Evolutionary conservation across 1,139 yeast species (phyloP).

Genomic region (Yamadazyma atmosphaerica): DNA sequence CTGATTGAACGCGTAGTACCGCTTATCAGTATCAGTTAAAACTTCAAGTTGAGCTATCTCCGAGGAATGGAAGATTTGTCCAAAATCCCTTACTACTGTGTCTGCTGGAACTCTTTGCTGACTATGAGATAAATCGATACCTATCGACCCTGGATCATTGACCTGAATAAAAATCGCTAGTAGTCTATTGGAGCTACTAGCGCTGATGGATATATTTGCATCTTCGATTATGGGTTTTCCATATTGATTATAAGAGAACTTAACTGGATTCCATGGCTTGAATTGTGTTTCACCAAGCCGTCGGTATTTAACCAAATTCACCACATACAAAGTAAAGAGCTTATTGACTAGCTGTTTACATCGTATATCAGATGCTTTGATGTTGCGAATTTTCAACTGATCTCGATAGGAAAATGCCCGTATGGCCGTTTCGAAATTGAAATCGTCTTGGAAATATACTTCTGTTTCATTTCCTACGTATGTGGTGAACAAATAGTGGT

Average conservation of each 20-base stretch:
- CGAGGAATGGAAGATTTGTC: conserved; percentile 44
- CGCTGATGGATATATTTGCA: conserved; percentile 36
- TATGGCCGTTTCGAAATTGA: conserved; percentile 31
- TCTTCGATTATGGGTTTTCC: conserved; percentile 36
- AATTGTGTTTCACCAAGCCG: conserved; percentile 6
- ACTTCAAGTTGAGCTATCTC: conserved; percentile 38
- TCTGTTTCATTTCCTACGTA: conserved; percentile 15
- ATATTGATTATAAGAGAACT: conserved; percentile 25
- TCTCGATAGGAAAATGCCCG: conserved; percentile 32
- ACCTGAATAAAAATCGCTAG: conserved; percentile 44
- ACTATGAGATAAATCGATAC: conserved; percentile 63
- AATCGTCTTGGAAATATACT: conserved; percentile 30
- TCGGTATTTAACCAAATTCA: conserved; percentile 21
- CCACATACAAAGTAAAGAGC: conserved; percentile 25
- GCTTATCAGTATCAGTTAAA: conserved; percentile 12
- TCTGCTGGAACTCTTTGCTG: conserved; percentile 39
- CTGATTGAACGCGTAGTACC: conserved; percentile 45
- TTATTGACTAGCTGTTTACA: conserved; percentile 21
- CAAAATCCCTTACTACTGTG: conserved; percentile 43
- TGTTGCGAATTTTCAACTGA: conserved; percentile 33
- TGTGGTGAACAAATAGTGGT: conserved; percentile 19
- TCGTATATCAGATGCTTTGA: conserved; percentile 21
- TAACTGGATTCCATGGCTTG: conserved; percentile 21
- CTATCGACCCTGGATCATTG: conserved; percentile 33
- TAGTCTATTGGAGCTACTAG: conserved; percentile 58